Percentiles rank a stretch among this genome's conserved stretches.
These are phyloP conservation scores for Entomortierella chlamydospora DNA, from an alignment of 192 early-diverging fungal species.

Conservation along the genomic window DNA sequence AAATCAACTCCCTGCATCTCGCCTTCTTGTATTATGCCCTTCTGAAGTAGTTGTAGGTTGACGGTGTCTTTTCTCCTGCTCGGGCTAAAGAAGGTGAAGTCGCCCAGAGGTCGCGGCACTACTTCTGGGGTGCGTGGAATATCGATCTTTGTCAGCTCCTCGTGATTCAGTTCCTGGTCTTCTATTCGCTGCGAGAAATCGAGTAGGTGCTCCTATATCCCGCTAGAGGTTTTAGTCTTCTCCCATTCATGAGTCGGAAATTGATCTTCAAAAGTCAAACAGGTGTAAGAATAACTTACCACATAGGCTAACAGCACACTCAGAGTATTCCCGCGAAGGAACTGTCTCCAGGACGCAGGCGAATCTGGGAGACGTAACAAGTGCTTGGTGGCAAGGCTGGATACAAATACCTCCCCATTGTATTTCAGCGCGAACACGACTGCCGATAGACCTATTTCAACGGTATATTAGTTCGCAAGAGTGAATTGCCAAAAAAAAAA, in stretches of 20 bases:
- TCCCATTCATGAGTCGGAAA: background rate
- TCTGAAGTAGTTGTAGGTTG: background rate
- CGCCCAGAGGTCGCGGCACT: background rate
- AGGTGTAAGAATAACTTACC: conserved; percentile 1
- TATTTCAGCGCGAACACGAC: conserved; percentile 4
- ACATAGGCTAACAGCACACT: conserved; percentile 6
- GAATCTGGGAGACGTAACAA: conserved; percentile 10
- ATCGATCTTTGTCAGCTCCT: background rate
- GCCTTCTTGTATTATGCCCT: background rate
- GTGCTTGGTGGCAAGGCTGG: conserved; percentile 10
- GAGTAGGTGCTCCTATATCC: conserved; percentile 4
- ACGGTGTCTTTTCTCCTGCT: background rate
- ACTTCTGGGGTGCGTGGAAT: background rate
- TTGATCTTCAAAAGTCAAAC: background rate
- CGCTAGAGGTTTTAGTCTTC: background rate
- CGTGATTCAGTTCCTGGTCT: background rate
- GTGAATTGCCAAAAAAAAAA: background rate
- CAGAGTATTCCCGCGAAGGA: background rate
- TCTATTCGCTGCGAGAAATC: background rate
- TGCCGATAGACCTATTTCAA: background rate
- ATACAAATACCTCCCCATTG: conserved; percentile 1
- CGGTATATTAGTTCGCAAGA: background rate
- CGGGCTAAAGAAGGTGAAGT: conserved; percentile 9
- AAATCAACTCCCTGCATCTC: background rate
- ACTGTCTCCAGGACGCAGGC: conserved; percentile 1